A percentile compares a stretch with the other conserved stretches of the same genome.
These are phyloP conservation scores for Suillus variegatus DNA, from an alignment of 768 basidiomycete genomes.

Conservation along the genomic window DNA sequence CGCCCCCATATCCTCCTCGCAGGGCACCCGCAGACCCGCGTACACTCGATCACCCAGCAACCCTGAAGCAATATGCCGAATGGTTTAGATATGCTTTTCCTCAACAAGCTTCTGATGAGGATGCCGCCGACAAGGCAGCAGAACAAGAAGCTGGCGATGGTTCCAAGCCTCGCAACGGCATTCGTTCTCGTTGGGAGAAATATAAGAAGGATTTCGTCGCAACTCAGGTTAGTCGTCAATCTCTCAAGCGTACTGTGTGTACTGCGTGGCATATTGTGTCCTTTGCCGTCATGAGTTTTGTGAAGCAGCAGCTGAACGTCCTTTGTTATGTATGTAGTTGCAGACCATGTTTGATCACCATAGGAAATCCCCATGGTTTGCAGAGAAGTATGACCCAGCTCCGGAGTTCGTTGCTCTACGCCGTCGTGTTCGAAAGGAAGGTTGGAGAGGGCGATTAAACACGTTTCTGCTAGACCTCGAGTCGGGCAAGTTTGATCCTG, in stretches of 20 bases:
- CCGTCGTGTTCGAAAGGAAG: slow-evolving; percentile 77
- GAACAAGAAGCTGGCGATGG: slow-evolving; percentile 84
- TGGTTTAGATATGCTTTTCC: slow-evolving; percentile 83
- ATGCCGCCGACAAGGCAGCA: slow-evolving; percentile 79
- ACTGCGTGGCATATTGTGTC: slow-evolving; percentile 27
- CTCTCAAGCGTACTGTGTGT: slow-evolving; percentile 5
- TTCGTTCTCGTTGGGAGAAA: slow-evolving; percentile 85
- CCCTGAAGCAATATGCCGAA: slow-evolving; percentile 82
- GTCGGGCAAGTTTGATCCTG: slow-evolving; percentile 82
- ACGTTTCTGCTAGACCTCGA: slow-evolving; percentile 80
- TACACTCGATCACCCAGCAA: slow-evolving; percentile 78
- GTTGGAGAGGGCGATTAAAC: slow-evolving; percentile 75
- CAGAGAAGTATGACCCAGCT: slow-evolving; percentile 89
- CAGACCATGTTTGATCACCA: slow-evolving; percentile 96
- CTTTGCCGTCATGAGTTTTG: slow-evolving; percentile 12
- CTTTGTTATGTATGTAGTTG: slow-evolving; percentile 63
- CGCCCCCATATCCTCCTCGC: slow-evolving; percentile 44
- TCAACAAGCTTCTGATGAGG: slow-evolving; percentile 78
- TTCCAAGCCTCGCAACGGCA: slow-evolving; percentile 81
- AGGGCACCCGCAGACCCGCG: slow-evolving; percentile 78
- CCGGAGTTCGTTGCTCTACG: slow-evolving; percentile 72
- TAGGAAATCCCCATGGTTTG: slow-evolving; percentile 95
- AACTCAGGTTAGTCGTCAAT: slow-evolving; percentile 69
- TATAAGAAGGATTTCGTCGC: slow-evolving; percentile 91
- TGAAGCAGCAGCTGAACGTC: slow-evolving; percentile 23